A percentile compares a stretch with the other conserved stretches of the same genome.
Evolutionary conservation across 1,284 basidiomycete species (phyloP).

Genomic region (Cryptococcus sp.): DNA sequence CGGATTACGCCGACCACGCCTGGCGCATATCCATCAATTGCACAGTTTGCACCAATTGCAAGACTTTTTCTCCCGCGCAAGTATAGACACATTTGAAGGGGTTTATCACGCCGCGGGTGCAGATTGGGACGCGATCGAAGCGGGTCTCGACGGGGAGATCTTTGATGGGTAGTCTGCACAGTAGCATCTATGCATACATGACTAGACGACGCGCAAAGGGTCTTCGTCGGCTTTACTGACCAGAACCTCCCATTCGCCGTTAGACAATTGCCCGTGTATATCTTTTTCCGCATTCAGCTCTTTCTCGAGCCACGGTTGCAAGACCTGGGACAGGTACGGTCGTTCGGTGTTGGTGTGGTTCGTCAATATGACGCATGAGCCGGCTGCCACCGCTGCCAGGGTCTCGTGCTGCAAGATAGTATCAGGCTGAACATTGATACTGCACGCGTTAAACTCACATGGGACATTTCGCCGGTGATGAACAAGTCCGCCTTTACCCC

Average conservation of each 20-base stretch:
- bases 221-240: constrained; percentile 46
- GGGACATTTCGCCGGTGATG: constrained; percentile 88
- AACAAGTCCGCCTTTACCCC: constrained; percentile 75
- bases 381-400: constrained; percentile 69
- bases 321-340: constrained; percentile 68
- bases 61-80: constrained; percentile 84
- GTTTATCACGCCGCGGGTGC: constrained; percentile 71
- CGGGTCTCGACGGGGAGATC: constrained; percentile 75
- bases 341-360: constrained; percentile 86
- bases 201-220: constrained; percentile 38
- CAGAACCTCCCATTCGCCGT: constrained; percentile 42
- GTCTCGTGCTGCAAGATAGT: constrained; percentile 68
- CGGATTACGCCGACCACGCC: constrained; percentile 68
- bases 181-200: not conserved
- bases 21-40: constrained; percentile 68
- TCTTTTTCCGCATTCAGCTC: constrained; percentile 59
- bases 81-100: constrained; percentile 84
- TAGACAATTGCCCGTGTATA: constrained; percentile 48
- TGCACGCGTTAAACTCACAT: constrained; percentile 59
- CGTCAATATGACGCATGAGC: constrained; percentile 77
- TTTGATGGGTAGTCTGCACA: constrained; percentile 64
- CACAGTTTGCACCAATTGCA: constrained; percentile 77
- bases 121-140: constrained; percentile 85
- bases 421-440: constrained; percentile 15
- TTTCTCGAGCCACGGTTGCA: constrained; percentile 63